phyloP scores from a whole-genome alignment of 805 yeast genomes.

The Debaryomyces prosopidis region DNA sequence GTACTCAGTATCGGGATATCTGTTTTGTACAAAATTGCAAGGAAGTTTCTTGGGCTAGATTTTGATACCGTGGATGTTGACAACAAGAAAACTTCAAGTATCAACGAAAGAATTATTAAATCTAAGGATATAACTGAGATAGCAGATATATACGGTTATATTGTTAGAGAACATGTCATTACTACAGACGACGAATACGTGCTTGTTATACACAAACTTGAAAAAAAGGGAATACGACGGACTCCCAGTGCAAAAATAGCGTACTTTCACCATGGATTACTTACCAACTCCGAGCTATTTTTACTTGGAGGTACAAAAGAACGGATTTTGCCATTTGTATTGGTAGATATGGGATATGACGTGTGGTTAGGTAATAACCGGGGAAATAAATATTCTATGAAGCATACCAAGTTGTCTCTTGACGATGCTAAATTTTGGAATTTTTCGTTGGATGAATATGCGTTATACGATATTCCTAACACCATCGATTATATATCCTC shows the following conservation, averaged over 20 bases:
- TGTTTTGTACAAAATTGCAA: not conserved
- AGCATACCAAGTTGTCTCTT: slow-evolving; percentile 26
- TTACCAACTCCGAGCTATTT: slow-evolving; percentile 40
- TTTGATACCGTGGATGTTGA: not conserved
- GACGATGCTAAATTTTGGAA: slow-evolving; percentile 28
- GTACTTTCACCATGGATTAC: slow-evolving; percentile 34
- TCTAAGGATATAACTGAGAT: slow-evolving; percentile 24
- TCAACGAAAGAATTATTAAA: slow-evolving; percentile 5
- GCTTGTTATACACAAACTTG: slow-evolving; percentile 29
- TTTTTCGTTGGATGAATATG: slow-evolving; percentile 32
- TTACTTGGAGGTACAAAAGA: slow-evolving; percentile 22
- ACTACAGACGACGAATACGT: slow-evolving; percentile 29
- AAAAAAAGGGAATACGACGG: slow-evolving; percentile 7
- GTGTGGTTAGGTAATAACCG: slow-evolving; percentile 28
- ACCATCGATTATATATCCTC: slow-evolving; percentile 21
- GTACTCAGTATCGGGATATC: not conserved
- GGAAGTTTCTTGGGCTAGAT: slow-evolving; percentile 1
- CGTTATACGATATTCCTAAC: slow-evolving; percentile 31
- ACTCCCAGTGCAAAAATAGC: slow-evolving; percentile 13
- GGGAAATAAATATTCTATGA: slow-evolving; percentile 31
- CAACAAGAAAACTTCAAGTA: not conserved
- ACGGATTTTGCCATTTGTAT: slow-evolving; percentile 22
- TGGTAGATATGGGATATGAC: slow-evolving; percentile 23
- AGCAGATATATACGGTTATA: slow-evolving; percentile 22
- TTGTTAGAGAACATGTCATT: slow-evolving; percentile 29